Percentiles rank a stretch among this genome's conserved stretches.
phyloP scores from a whole-genome alignment of 371 early-diverging fungal genomes.

The Circinella minor region DNA sequence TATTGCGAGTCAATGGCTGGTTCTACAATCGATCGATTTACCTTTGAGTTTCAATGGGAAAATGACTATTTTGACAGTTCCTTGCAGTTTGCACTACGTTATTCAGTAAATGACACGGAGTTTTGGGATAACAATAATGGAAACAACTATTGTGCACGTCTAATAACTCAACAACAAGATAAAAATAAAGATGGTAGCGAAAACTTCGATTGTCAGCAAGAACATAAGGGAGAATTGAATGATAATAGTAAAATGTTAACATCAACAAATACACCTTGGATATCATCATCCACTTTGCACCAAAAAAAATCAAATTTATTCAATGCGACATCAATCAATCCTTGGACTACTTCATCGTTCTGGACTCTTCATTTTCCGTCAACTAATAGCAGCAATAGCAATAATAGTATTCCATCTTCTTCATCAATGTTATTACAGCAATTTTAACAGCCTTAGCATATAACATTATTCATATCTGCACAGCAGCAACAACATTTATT shows the following conservation, averaged over 20 bases:
- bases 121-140: slow-evolving; percentile 86
- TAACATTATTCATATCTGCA: no score
- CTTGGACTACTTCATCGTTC: slow-evolving; percentile 10
- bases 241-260: no score
- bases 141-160: slow-evolving; percentile 62
- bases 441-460: no score
- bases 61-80: neutral
- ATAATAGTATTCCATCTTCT: no score
- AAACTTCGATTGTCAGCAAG: neutral
- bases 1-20: slow-evolving; percentile 47
- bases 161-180: slow-evolving; percentile 1
- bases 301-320: neutral
- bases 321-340: slow-evolving; percentile 5
- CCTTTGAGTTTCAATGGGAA: slow-evolving; percentile 16
- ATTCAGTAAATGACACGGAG: slow-evolving; percentile 64
- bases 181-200: neutral
- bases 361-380: slow-evolving; percentile 3
- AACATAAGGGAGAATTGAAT: neutral
- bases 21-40: slow-evolving; percentile 39
- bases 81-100: slow-evolving; percentile 32
- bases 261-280: neutral
- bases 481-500: no score
- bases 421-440: no score
- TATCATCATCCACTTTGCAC: neutral
- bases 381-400: neutral